Evolutionary conservation across 371 early-diverging fungal genomes (phyloP).

Genomic region (Mucor velutinosus): DNA sequence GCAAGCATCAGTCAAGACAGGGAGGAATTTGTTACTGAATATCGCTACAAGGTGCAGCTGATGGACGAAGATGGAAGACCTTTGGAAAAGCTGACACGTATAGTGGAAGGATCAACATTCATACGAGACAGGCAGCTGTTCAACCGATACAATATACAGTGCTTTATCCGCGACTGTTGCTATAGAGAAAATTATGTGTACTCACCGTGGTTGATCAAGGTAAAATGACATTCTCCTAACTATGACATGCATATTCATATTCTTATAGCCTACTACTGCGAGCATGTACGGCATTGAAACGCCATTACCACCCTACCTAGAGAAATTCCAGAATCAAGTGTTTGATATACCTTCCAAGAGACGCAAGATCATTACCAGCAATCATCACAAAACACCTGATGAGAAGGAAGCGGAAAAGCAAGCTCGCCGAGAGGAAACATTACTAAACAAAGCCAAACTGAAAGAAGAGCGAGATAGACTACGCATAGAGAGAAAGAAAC

Average conservation of each 20-base stretch:
- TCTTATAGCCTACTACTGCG: conserved; percentile 44
- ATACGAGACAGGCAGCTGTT: conserved; percentile 47
- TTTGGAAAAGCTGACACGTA: conserved; percentile 33
- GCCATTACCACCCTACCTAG: conserved; percentile 49
- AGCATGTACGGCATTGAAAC: conserved; percentile 51
- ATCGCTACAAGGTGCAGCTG: conserved; percentile 37
- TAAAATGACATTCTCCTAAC: conserved; percentile 13
- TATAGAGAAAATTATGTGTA: conserved; percentile 64
- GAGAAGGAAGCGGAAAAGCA: conserved; percentile 45
- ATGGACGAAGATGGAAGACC: conserved; percentile 34
- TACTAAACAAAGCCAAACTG: conserved; percentile 36
- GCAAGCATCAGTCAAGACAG: not conserved
- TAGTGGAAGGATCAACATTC: conserved; percentile 20
- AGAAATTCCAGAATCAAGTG: conserved; percentile 44
- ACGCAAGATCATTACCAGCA: conserved; percentile 18
- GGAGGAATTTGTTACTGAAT: not conserved
- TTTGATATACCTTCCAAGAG: conserved; percentile 27
- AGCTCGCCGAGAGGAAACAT: conserved; percentile 45
- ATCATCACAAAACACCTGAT: conserved; percentile 21
- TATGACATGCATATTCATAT: not conserved
- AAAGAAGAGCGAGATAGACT: conserved; percentile 34
- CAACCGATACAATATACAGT: conserved; percentile 61
- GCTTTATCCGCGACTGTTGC: conserved; percentile 69
- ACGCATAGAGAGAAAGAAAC: conserved; percentile 36
- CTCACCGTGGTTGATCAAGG: conserved; percentile 74